Evolutionary conservation across 192 early-diverging fungal genomes (phyloP).

Genomic region (Entomortierella beljakovae): DNA sequence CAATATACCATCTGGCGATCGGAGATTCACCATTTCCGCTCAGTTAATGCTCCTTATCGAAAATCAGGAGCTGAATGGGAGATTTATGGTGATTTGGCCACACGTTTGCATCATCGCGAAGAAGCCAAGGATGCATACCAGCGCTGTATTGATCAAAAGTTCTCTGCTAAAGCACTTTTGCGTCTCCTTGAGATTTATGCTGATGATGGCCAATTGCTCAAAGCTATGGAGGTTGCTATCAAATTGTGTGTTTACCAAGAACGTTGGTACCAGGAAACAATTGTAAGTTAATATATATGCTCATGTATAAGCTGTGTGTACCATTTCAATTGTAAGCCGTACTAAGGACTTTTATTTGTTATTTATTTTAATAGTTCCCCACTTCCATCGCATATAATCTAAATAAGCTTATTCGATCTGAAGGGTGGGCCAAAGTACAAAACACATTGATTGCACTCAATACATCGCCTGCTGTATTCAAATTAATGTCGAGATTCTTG

Average conservation of each 20-base stretch:
- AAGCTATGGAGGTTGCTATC: conserved; percentile 83
- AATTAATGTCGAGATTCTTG: conserved; percentile 79
- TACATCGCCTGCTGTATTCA: conserved; percentile 80
- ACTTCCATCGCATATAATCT: conserved; percentile 85
- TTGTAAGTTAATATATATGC: conserved; percentile 77
- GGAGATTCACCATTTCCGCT: conserved; percentile 82
- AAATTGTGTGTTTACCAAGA: conserved; percentile 90
- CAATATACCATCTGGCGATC: conserved; percentile 94
- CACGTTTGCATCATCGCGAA: conserved; percentile 84
- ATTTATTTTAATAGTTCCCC: conserved; percentile 74
- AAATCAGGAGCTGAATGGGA: conserved; percentile 99
- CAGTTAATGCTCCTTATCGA: conserved; percentile 82
- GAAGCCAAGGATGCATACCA: conserved; percentile 95
- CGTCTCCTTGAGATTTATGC: conserved; percentile 85
- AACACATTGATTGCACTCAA: conserved; percentile 93
- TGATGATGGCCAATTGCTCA: conserved; percentile 82
- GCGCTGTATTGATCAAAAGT: conserved; percentile 88
- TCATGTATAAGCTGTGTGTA: too few species aligned
- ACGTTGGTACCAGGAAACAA: conserved; percentile 91
- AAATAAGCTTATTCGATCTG: conserved; percentile 85
- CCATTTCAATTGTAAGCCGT: too few species aligned
- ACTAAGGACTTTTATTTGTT: background rate
- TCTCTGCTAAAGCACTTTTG: conserved; percentile 93
- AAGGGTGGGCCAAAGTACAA: conserved; percentile 94
- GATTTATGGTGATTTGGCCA: conserved; percentile 92